A percentile compares a stretch with the other conserved stretches of the same genome.
phyloP scores from a whole-genome alignment of 1,284 basidiomycete species.

The Bondarzewia mesenterica region DNA sequence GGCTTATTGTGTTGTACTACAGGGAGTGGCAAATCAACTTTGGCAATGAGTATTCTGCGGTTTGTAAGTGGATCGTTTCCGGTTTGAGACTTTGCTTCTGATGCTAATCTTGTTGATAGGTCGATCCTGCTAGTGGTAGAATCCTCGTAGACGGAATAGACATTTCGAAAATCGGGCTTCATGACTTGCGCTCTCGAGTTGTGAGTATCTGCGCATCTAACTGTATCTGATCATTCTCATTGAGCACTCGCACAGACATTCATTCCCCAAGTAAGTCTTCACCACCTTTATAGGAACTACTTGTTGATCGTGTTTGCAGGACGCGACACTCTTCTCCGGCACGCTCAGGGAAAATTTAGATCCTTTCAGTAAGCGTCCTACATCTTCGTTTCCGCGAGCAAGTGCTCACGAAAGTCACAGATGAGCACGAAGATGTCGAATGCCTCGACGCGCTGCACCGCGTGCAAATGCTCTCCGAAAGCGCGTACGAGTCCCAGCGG shows the following conservation, averaged over 20 bases:
- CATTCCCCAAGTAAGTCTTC: constrained; percentile 57
- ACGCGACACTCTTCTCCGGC: constrained; percentile 80
- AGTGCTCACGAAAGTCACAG: constrained; percentile 22
- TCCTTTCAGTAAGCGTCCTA: constrained; percentile 51
- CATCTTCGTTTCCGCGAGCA: constrained; percentile 8
- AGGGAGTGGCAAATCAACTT: constrained; percentile 67
- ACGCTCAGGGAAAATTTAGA: constrained; percentile 84
- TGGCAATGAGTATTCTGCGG: constrained; percentile 81
- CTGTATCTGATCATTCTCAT: too few relatives aligned
- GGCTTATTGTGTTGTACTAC: constrained; percentile 1
- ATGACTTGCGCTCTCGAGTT: constrained; percentile 73
- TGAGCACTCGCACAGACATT: too few relatives aligned
- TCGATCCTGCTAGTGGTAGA: constrained; percentile 72
- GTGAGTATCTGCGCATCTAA: too few relatives aligned
- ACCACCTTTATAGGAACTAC: neutral
- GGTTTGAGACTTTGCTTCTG: constrained; percentile 13
- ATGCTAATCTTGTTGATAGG: constrained; percentile 25
- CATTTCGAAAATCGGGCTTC: constrained; percentile 79
- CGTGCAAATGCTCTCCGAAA: constrained; percentile 54
- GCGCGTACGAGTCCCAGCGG: constrained; percentile 33
- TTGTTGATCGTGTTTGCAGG: constrained; percentile 29
- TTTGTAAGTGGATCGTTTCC: constrained; percentile 71
- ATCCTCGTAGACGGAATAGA: constrained; percentile 88
- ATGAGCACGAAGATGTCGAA: constrained; percentile 76
- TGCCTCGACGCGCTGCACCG: constrained; percentile 61